A percentile compares a stretch with the other conserved stretches of the same genome.
These are phyloP conservation scores for Didymella exigua DNA, from an alignment of 2,329 filamentous ascomycete species.

Conservation along the genomic window DNA sequence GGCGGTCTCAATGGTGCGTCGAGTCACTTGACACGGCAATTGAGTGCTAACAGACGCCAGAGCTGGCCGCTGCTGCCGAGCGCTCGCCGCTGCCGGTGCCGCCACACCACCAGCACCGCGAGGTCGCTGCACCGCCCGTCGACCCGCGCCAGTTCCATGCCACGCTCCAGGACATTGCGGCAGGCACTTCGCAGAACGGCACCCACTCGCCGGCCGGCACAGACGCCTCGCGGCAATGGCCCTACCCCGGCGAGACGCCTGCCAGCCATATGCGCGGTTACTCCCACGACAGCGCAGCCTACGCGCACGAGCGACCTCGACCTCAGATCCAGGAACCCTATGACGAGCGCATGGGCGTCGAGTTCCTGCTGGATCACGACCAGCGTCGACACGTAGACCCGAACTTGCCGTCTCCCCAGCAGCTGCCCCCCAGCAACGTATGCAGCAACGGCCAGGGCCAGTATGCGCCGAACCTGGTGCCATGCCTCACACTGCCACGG, in stretches of 20 bases:
- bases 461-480: slow-evolving; percentile 38
- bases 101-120: slow-evolving; percentile 15
- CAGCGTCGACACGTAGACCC: slow-evolving; percentile 46
- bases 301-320: slow-evolving; percentile 29
- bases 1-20: slow-evolving; percentile 53
- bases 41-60: slow-evolving; percentile 30
- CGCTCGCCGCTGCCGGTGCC: slow-evolving; percentile 51
- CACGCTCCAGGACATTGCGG: slow-evolving; percentile 29
- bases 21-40: neutral
- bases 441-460: slow-evolving; percentile 32
- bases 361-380: slow-evolving; percentile 70
- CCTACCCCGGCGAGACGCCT: slow-evolving; percentile 38
- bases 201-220: slow-evolving; percentile 34
- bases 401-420: slow-evolving; percentile 54
- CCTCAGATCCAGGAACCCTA: slow-evolving; percentile 38
- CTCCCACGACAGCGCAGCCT: slow-evolving; percentile 40
- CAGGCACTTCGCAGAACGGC: slow-evolving; percentile 30
- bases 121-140: slow-evolving; percentile 18
- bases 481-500: slow-evolving; percentile 48
- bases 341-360: slow-evolving; percentile 71
- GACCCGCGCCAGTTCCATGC: slow-evolving; percentile 33
- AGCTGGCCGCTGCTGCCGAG: slow-evolving; percentile 56
- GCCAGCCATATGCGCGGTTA: slow-evolving; percentile 44
- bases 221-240: slow-evolving; percentile 38
- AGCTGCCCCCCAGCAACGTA: slow-evolving; percentile 28